A percentile compares a stretch with the other conserved stretches of the same genome.
Evolutionary conservation across 2,329 filamentous ascomycete species (phyloP).

Genomic region (Colletotrichum sp.): DNA sequence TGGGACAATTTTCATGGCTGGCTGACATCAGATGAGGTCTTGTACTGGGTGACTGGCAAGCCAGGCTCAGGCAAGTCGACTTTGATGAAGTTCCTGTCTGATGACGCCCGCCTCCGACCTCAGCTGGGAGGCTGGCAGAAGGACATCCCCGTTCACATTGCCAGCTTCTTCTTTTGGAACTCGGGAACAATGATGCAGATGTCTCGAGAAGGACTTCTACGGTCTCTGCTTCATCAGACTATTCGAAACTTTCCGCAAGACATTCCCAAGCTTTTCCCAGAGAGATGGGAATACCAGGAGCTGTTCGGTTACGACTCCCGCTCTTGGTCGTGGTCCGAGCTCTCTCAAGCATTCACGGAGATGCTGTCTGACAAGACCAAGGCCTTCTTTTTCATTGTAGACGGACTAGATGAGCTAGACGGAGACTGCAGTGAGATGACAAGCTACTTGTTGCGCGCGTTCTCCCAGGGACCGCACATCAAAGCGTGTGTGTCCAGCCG

Average conservation of each 20-base stretch:
- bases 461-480: conserved; percentile 3
- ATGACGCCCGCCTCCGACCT: not conserved
- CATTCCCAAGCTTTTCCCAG: conserved; percentile 23
- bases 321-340: not conserved
- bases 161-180: not conserved
- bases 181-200: not conserved
- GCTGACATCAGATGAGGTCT: not conserved
- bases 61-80: not conserved
- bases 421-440: conserved; percentile 1
- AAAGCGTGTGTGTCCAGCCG: conserved; percentile 36
- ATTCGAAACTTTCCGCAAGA: conserved; percentile 17
- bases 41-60: not conserved
- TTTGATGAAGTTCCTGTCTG: not conserved
- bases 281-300: not conserved
- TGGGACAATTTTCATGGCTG: not conserved
- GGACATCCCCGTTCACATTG: not conserved
- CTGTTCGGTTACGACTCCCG: not conserved
- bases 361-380: not conserved
- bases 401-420: conserved; percentile 27
- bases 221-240: not conserved
- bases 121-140: not conserved
- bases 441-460: not conserved
- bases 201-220: not conserved
- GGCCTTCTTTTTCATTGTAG: not conserved
- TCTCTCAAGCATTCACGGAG: not conserved